phyloP scores from a whole-genome alignment of 75 land plant species.

The Picea sitchensis region DNA sequence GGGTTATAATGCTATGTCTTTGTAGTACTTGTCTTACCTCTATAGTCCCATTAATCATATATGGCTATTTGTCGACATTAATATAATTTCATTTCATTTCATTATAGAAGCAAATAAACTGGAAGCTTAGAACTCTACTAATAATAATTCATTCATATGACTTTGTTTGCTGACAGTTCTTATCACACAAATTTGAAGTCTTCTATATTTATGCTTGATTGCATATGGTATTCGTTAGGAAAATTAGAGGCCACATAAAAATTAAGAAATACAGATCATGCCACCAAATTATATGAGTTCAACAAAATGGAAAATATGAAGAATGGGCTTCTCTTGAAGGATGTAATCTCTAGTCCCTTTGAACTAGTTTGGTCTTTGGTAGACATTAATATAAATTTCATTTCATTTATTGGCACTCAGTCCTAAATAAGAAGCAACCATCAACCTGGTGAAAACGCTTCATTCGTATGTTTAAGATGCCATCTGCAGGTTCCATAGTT shows the following conservation, averaged over 20 bases:
- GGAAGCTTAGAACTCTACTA: neutral
- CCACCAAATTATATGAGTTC: neutral
- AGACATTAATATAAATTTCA: no score
- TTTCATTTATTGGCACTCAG: neutral
- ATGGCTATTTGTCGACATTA: no score
- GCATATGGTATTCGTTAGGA: neutral
- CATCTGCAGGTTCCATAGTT: slow-evolving; percentile 96
- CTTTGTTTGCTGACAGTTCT: neutral
- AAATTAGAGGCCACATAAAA: neutral
- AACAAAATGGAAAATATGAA: neutral
- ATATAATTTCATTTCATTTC: no score
- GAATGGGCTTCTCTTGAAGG: no score
- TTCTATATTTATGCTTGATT: neutral
- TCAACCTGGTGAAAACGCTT: slow-evolving; percentile 74
- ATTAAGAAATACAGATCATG: neutral
- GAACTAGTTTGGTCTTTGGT: no score
- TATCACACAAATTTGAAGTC: neutral
- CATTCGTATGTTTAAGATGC: slow-evolving; percentile 69
- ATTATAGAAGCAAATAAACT: neutral
- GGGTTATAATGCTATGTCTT: neutral
- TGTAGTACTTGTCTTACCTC: no score
- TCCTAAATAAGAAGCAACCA: neutral
- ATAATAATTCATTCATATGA: neutral
- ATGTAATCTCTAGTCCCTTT: no score
- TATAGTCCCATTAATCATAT: no score